Evolutionary conservation across 768 basidiomycete genomes (phyloP).

Genomic region (Rhizopogon vinicolor): DNA sequence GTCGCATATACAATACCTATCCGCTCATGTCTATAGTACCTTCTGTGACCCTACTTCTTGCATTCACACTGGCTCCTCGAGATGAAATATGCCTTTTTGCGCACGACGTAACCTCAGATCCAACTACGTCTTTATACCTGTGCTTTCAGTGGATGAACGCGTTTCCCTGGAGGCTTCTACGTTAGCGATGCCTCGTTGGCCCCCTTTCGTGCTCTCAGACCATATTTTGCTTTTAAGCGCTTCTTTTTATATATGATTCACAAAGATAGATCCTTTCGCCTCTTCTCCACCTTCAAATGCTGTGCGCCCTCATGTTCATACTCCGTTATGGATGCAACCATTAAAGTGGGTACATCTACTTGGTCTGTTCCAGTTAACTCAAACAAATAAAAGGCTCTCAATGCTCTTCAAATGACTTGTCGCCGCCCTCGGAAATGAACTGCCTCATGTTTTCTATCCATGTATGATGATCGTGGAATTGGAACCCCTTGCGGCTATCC

Average conservation of each 20-base stretch:
- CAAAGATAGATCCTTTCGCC: slow-evolving; percentile 5
- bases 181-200: slow-evolving; percentile 10
- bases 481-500: slow-evolving; percentile 15
- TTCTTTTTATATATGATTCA: slow-evolving; percentile 4
- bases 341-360: neutral
- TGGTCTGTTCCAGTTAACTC: neutral
- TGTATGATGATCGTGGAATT: slow-evolving; percentile 19
- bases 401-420: slow-evolving; percentile 1
- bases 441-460: slow-evolving; percentile 24
- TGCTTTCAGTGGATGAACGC: slow-evolving; percentile 5
- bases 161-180: slow-evolving; percentile 3
- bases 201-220: slow-evolving; percentile 10
- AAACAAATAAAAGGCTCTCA: neutral
- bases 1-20: neutral
- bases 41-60: neutral
- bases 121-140: slow-evolving; percentile 7
- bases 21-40: neutral
- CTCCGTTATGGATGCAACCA: slow-evolving; percentile 17
- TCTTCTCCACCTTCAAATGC: slow-evolving; percentile 5
- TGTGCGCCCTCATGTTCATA: slow-evolving; percentile 3
- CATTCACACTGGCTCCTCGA: neutral
- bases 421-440: slow-evolving; percentile 30
- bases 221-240: slow-evolving; percentile 6
- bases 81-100: slow-evolving; percentile 3
- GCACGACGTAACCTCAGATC: neutral